Evolutionary conservation across 768 basidiomycete genomes (phyloP).

Genomic region (Kwoniella heveanensis): DNA sequence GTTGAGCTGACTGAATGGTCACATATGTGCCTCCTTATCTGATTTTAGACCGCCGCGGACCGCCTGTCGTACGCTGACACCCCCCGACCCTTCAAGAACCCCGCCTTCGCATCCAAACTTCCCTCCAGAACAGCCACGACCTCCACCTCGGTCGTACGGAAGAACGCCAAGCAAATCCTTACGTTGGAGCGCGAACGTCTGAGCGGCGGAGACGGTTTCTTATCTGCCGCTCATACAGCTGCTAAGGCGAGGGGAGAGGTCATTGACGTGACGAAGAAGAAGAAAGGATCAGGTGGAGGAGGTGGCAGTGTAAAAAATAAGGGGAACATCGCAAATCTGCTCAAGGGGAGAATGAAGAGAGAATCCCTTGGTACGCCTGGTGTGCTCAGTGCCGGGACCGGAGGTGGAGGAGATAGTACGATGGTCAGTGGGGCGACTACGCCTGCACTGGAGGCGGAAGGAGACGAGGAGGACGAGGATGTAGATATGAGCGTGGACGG

Average conservation of each 20-base stretch:
- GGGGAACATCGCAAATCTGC: slow-evolving; percentile 24
- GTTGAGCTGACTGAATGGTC: background rate
- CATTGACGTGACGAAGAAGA: slow-evolving; percentile 38
- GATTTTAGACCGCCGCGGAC: slow-evolving; percentile 38
- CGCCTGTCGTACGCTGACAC: slow-evolving; percentile 35
- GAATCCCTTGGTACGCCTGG: background rate
- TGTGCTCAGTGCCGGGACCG: background rate
- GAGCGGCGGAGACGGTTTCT: slow-evolving; percentile 46
- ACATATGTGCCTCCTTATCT: too few relatives aligned
- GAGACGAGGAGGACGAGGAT: slow-evolving; percentile 24
- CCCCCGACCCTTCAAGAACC: slow-evolving; percentile 43
- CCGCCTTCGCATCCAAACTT: slow-evolving; percentile 32
- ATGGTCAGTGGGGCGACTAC: slow-evolving; percentile 22
- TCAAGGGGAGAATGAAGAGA: slow-evolving; percentile 16
- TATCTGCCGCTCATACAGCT: slow-evolving; percentile 35
- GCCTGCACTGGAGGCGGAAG: slow-evolving; percentile 21
- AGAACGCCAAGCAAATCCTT: slow-evolving; percentile 53
- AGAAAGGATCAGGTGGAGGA: slow-evolving; percentile 29
- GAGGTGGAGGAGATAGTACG: slow-evolving; percentile 11
- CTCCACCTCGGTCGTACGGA: slow-evolving; percentile 30
- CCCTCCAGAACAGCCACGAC: slow-evolving; percentile 33
- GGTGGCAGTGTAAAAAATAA: slow-evolving; percentile 15
- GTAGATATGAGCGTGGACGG: slow-evolving; percentile 18
- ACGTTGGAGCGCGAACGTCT: slow-evolving; percentile 44
- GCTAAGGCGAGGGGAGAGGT: slow-evolving; percentile 41